Evolutionary conservation across 1,284 basidiomycete genomes (phyloP).

Genomic region (Leccinum glutinopallens): DNA sequence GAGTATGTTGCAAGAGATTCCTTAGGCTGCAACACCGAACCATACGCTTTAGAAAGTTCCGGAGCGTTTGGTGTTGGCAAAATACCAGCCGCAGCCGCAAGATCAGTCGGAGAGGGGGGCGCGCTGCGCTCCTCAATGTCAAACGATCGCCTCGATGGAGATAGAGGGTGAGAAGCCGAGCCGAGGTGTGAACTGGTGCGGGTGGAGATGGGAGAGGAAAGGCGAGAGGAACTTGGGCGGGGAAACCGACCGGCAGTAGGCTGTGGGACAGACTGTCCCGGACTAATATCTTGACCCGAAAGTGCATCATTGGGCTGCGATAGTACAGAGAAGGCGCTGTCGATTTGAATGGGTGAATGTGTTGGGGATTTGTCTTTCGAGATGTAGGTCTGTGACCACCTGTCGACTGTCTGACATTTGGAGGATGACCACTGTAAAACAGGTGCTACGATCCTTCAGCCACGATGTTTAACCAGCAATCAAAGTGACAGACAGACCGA

Average conservation of each 20-base stretch:
- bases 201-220: constrained; percentile 40
- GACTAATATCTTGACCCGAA: constrained; percentile 12
- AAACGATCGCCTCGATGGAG: constrained; percentile 55
- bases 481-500: constrained; percentile 53
- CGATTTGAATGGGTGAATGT: constrained; percentile 28
- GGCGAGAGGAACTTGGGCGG: constrained; percentile 44
- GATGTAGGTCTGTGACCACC: constrained; percentile 78
- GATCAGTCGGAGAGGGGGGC: constrained; percentile 38
- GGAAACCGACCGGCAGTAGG: constrained; percentile 49
- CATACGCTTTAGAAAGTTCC: constrained; percentile 76
- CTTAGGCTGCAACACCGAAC: constrained; percentile 77
- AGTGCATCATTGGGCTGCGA: constrained; percentile 19
- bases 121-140: constrained; percentile 29
- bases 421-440: constrained; percentile 64
- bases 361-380: constrained; percentile 49
- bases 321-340: constrained; percentile 18
- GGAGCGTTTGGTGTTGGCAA: constrained; percentile 62
- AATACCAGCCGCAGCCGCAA: constrained; percentile 50
- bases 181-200: constrained; percentile 62
- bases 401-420: constrained; percentile 52
- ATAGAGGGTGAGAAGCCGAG: constrained; percentile 53
- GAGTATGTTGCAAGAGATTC: constrained; percentile 66
- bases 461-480: constrained; percentile 7
- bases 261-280: constrained; percentile 20
- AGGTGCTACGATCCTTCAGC: constrained; percentile 50